Conservation (phyloP, 2,329 filamentous ascomycete species). For the Blastomyces emzantsi region DNA sequence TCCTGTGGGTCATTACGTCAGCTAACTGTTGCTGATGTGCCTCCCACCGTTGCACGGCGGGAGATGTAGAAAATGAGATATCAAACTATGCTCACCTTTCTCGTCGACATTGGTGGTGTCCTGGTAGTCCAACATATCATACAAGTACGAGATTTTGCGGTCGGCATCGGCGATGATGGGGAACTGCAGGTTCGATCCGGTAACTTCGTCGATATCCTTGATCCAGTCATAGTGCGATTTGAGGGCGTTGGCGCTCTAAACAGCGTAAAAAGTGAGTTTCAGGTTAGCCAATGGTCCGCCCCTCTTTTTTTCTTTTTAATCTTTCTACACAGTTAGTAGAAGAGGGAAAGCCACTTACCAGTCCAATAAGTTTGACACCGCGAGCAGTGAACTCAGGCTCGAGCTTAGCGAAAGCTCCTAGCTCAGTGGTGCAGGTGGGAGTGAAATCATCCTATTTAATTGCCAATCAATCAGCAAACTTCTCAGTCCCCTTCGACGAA, state of each 20-base stretch:
- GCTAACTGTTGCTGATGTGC: background rate
- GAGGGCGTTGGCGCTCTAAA: slow-evolving; percentile 65
- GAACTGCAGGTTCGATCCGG: slow-evolving; percentile 60
- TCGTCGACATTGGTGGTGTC: slow-evolving; percentile 71
- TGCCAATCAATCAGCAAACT: background rate
- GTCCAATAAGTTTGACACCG: slow-evolving; percentile 81
- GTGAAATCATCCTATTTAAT: slow-evolving; percentile 61
- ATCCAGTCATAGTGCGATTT: slow-evolving; percentile 82
- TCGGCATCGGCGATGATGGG: slow-evolving; percentile 77
- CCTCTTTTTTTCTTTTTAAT: background rate
- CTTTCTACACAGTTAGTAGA: background rate
- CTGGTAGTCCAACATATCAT: slow-evolving; percentile 78
- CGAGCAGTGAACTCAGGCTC: slow-evolving; percentile 80
- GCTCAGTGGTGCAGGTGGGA: slow-evolving; percentile 90
- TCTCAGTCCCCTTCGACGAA: background rate
- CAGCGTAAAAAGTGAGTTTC: background rate
- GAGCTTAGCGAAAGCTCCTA: slow-evolving; percentile 85
- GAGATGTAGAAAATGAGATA: background rate
- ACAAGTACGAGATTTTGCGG: slow-evolving; percentile 64
- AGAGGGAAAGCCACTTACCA: slow-evolving; percentile 40
- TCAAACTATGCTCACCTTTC: slow-evolving; percentile 46
- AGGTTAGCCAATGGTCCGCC: background rate
- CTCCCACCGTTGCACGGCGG: background rate
- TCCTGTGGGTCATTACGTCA: slow-evolving; percentile 16
- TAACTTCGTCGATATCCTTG: slow-evolving; percentile 75